phyloP scores from a whole-genome alignment of 2,329 filamentous ascomycete genomes.

The Davidsoniella australis region DNA sequence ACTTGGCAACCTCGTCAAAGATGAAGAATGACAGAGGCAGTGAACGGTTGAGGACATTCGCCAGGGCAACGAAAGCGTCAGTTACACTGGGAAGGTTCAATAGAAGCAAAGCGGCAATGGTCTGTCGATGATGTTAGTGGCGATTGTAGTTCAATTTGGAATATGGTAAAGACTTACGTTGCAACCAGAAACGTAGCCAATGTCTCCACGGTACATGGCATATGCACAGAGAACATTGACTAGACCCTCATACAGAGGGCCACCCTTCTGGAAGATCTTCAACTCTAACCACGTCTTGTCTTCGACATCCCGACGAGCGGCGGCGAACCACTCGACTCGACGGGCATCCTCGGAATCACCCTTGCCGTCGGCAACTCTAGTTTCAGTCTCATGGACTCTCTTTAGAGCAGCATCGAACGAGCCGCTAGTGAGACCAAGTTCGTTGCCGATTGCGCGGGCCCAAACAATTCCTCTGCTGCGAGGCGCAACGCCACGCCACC shows the following conservation, averaged over 20 bases:
- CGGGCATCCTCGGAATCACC: constrained; percentile 35
- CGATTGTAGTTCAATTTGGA: not conserved
- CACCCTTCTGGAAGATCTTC: constrained; percentile 50
- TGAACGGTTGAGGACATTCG: constrained; percentile 62
- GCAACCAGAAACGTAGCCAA: constrained; percentile 59
- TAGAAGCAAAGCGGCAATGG: constrained; percentile 55
- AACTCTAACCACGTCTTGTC: constrained; percentile 52
- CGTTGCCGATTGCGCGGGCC: constrained; percentile 56
- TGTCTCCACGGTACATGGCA: constrained; percentile 65
- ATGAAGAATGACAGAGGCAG: constrained; percentile 61
- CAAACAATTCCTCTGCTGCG: constrained; percentile 53
- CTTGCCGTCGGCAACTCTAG: constrained; percentile 33
- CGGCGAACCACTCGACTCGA: constrained; percentile 42
- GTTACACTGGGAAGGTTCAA: constrained; percentile 50
- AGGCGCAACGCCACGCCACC: constrained; percentile 66
- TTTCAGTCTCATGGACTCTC: constrained; percentile 46
- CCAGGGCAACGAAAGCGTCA: constrained; percentile 52
- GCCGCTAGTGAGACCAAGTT: constrained; percentile 46
- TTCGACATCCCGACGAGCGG: constrained; percentile 46
- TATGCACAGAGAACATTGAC: constrained; percentile 63
- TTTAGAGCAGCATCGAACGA: constrained; percentile 56
- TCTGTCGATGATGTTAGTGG: constrained; percentile 26
- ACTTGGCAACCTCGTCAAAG: constrained; percentile 49
- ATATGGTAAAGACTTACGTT: constrained; percentile 38
- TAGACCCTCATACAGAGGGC: constrained; percentile 49